Conservation (phyloP, 73 alveolate genomes). For the Blepharisma stoltei region DNA sequence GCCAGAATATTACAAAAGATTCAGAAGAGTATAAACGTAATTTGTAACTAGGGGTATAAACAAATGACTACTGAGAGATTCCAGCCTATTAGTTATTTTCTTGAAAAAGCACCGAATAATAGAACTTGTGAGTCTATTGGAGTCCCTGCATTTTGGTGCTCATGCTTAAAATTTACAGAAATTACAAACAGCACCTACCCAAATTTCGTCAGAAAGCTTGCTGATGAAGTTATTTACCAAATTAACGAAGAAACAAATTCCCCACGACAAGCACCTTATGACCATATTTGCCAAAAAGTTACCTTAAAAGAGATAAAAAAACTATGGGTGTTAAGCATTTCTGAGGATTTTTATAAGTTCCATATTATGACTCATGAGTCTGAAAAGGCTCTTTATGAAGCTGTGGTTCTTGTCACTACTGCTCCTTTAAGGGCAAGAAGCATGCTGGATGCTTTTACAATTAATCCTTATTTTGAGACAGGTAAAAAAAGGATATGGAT, state of each 20-base stretch:
- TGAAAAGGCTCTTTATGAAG: not conserved
- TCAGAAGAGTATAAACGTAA: slow-evolving; percentile 5
- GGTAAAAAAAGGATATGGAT: not conserved
- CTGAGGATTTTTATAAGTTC: slow-evolving; percentile 14
- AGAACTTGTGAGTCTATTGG: slow-evolving; percentile 29
- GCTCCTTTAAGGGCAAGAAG: not conserved
- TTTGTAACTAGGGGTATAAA: not conserved
- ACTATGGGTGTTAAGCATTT: slow-evolving; percentile 19
- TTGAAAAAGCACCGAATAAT: slow-evolving; percentile 28
- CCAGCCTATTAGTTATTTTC: slow-evolving; percentile 15
- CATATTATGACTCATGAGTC: not conserved
- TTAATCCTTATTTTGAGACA: not conserved
- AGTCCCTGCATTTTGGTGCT: slow-evolving; percentile 31
- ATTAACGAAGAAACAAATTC: slow-evolving; percentile 7
- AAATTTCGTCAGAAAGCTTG: not conserved
- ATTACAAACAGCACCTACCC: not conserved
- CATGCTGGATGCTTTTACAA: not conserved
- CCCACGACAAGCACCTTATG: not conserved
- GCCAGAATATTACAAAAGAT: not conserved
- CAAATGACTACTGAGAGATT: not conserved
- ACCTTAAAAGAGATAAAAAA: not conserved
- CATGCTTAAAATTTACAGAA: slow-evolving; percentile 16
- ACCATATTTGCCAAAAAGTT: not conserved
- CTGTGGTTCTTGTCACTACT: slow-evolving; percentile 15
- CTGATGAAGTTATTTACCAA: not conserved